Percentiles rank a stretch among this genome's conserved stretches.
phyloP scores from a whole-genome alignment of 441 rosid genomes.

The Mallotus japonicus region DNA sequence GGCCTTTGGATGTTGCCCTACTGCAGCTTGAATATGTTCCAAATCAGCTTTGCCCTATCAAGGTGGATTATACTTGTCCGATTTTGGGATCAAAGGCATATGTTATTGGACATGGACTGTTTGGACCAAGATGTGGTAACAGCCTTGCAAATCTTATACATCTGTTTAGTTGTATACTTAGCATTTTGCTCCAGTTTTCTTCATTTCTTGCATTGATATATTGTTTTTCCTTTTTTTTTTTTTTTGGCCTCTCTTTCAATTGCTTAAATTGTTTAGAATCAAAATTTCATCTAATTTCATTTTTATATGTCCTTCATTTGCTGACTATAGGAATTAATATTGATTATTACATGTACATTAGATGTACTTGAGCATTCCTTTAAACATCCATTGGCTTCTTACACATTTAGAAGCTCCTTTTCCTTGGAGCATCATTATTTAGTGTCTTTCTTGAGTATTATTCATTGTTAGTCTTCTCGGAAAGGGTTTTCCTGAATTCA shows the following conservation, averaged over 20 bases:
- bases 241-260: background rate
- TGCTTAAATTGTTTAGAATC: background rate
- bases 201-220: background rate
- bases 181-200: background rate
- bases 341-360: too few species aligned
- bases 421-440: too few species aligned
- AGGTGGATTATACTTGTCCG: slow-evolving; percentile 49
- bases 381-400: too few species aligned
- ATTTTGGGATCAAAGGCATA: slow-evolving; percentile 66
- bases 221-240: slow-evolving; percentile 1
- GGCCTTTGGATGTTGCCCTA: slow-evolving; percentile 83
- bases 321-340: too few species aligned
- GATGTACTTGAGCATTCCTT: too few species aligned
- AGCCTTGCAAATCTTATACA: slow-evolving; percentile 12
- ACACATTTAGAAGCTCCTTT: too few species aligned
- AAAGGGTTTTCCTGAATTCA: too few species aligned
- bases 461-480: too few species aligned
- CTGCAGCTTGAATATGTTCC: slow-evolving; percentile 70
- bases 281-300: background rate
- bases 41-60: slow-evolving; percentile 54
- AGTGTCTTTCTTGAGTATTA: too few species aligned
- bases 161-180: background rate
- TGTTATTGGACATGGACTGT: slow-evolving; percentile 89
- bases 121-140: slow-evolving; percentile 90
- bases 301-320: background rate